These are phyloP conservation scores for Lasiodiplodia sp. DNA, from an alignment of 2,329 filamentous ascomycete species.

Conservation along the genomic window DNA sequence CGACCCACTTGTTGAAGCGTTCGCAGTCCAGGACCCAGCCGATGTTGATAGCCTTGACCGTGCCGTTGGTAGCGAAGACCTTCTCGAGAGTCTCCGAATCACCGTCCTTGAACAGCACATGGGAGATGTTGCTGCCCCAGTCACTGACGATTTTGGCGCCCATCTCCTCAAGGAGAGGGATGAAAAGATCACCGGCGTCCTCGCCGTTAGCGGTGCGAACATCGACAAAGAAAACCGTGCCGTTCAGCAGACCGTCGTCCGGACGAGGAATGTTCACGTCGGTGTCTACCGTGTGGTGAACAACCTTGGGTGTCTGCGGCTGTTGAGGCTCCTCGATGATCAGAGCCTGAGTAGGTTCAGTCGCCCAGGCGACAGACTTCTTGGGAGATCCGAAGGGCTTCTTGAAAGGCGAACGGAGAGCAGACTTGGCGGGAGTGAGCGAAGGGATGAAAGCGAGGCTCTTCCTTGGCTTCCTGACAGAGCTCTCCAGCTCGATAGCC, in stretches of 20 bases:
- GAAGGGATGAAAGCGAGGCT: slow-evolving; percentile 29
- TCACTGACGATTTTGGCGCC: slow-evolving; percentile 79
- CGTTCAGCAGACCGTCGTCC: slow-evolving; percentile 49
- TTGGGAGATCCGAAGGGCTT: slow-evolving; percentile 43
- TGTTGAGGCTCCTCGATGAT: slow-evolving; percentile 13
- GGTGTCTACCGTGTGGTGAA: slow-evolving; percentile 18
- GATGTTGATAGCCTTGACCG: slow-evolving; percentile 79
- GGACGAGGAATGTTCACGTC: slow-evolving; percentile 36
- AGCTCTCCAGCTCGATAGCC: slow-evolving; percentile 26
- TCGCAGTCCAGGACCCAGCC: slow-evolving; percentile 79
- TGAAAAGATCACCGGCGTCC: slow-evolving; percentile 69
- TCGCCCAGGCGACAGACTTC: slow-evolving; percentile 46
- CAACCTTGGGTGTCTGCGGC: slow-evolving; percentile 23
- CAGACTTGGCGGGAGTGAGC: slow-evolving; percentile 36
- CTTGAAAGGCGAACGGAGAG: slow-evolving; percentile 44
- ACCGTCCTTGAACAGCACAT: slow-evolving; percentile 91
- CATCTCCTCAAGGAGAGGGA: slow-evolving; percentile 80
- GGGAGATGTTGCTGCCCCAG: slow-evolving; percentile 79
- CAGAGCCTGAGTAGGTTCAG: not conserved
- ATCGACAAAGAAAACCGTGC: slow-evolving; percentile 82
- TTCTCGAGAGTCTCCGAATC: slow-evolving; percentile 82
- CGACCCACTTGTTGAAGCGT: slow-evolving; percentile 42
- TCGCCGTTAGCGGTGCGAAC: slow-evolving; percentile 83
- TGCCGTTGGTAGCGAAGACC: slow-evolving; percentile 72
- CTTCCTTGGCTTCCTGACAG: slow-evolving; percentile 29